Evolutionary conservation across 345 rosid species (phyloP), one percentile per base, ranked within the genome.

Genomic region (Alliaria petiolata): DNA sequence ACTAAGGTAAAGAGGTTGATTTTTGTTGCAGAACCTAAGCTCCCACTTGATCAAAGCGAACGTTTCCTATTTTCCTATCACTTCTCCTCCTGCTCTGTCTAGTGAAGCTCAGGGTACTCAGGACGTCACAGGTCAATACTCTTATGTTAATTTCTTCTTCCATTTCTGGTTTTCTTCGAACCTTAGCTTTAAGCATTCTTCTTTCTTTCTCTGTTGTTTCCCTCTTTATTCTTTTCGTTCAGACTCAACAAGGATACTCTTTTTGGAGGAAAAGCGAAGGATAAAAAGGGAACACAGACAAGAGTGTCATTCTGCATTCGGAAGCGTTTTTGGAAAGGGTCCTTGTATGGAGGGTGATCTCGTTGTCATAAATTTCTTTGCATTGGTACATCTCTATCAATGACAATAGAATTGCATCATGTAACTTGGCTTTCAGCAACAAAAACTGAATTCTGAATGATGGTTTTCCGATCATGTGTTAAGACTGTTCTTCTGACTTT

Each of bases 341-440:
- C 75, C 86, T 11, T 79, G 73, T 69, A 35, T 85, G 71, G 83
- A 77, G 77, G 80, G 83, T 38, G 95, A 87, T 82, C 84, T 90
- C 70, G 84, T 93, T 63, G 79, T 82, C 80, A 90, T 93, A 50
- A 93, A 88, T 56, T 87, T 90, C 77, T 93, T 93, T 74, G 93
- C 98, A 10, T 71, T 93, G 98, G 97, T 90, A 90, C 73, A 14
- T 60, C 61, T 28, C 51, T 59, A 6, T 38, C 30, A 56, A 9
- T 55, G 54, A 55, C 64, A 55, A n/a, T 10, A 10, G 19, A 12
- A 26, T 46, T 36, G 59, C n/a, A 12, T 59, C 58, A 31, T 50
- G 44, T 3, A 59, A 42, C 16, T 42, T 31, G 20, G 45, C 55
- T 69, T 17, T 9, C 9, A n/a, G 53, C 6, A 13, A 14, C 19